Percentiles rank a stretch among this genome's conserved stretches.
Evolutionary conservation across 2,329 filamentous ascomycete species (phyloP).

Genomic region (Penicillium concentricum): DNA sequence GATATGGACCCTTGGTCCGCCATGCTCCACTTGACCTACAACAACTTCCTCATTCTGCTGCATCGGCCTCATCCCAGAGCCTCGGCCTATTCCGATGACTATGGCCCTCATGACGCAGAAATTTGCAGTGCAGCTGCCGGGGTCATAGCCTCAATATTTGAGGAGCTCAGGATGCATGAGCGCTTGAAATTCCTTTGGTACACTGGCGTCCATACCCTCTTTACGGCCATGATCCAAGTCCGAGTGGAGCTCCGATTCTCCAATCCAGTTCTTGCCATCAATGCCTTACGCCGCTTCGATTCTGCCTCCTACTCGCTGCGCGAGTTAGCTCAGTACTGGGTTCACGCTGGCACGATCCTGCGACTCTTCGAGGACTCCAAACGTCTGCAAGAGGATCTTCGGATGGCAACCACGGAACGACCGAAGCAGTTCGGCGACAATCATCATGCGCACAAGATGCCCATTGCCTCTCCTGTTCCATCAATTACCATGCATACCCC

Average conservation of each 20-base stretch:
- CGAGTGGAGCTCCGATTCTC: slow-evolving; percentile 48
- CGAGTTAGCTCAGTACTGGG: slow-evolving; percentile 44
- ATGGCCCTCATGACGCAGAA: slow-evolving; percentile 47
- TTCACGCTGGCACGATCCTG: slow-evolving; percentile 44
- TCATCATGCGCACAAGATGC: slow-evolving; percentile 19
- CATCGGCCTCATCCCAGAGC: slow-evolving; percentile 46
- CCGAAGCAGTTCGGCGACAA: slow-evolving; percentile 25
- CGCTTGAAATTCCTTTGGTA: slow-evolving; percentile 46
- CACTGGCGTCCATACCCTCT: slow-evolving; percentile 45
- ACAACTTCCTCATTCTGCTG: slow-evolving; percentile 47
- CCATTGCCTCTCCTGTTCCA: slow-evolving; percentile 18
- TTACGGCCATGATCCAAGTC: slow-evolving; percentile 50
- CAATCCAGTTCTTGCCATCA: slow-evolving; percentile 47
- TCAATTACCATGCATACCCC: slow-evolving; percentile 23
- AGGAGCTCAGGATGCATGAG: slow-evolving; percentile 44
- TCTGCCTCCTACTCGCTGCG: slow-evolving; percentile 44
- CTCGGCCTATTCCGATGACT: slow-evolving; percentile 45
- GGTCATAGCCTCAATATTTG: slow-evolving; percentile 47
- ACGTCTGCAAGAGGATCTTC: slow-evolving; percentile 43
- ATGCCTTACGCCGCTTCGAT: slow-evolving; percentile 46
- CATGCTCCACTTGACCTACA: slow-evolving; percentile 47
- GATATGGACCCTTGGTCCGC: slow-evolving; percentile 47
- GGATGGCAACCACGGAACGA: slow-evolving; percentile 37
- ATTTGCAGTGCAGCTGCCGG: slow-evolving; percentile 47
- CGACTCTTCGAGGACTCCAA: slow-evolving; percentile 46